Conservation (phyloP, 148 eudicot genomes). For the Rhododendron kiyosumense region DNA sequence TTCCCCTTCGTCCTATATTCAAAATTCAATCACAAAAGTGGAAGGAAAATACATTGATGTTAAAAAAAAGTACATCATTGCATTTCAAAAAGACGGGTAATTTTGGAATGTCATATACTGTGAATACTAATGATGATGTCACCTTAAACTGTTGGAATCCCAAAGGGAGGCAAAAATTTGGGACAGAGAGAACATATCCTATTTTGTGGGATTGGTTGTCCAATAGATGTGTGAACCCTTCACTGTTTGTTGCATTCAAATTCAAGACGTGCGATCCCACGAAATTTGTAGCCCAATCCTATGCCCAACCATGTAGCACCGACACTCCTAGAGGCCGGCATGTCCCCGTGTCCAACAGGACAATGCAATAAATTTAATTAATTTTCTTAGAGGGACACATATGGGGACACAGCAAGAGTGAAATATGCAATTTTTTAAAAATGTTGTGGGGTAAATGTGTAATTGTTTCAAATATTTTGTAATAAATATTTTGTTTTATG, state of each 20-base stretch:
- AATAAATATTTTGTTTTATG: too few species aligned
- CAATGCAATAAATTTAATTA: too few species aligned
- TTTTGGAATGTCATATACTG: background rate
- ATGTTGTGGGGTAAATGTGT: too few species aligned
- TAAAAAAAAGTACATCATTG: background rate
- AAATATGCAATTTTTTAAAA: too few species aligned
- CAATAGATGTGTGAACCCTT: background rate
- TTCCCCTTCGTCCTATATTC: background rate
- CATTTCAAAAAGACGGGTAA: background rate
- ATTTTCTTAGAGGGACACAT: too few species aligned
- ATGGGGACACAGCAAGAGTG: too few species aligned
- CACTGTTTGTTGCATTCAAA: background rate
- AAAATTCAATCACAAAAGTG: background rate
- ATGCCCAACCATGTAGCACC: background rate
- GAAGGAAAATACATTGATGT: background rate
- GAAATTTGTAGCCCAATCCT: background rate
- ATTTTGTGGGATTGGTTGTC: background rate
- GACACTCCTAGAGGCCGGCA: too few species aligned
- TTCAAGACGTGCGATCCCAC: background rate
- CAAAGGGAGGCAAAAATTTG: background rate
- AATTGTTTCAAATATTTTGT: too few species aligned
- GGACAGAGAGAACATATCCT: background rate
- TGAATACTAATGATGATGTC: background rate
- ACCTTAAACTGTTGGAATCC: background rate
- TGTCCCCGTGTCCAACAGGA: too few species aligned